Percentiles rank a stretch among this genome's conserved stretches.
phyloP scores from a whole-genome alignment of 164 flowering plant genomes.

The Santalum album region DNA sequence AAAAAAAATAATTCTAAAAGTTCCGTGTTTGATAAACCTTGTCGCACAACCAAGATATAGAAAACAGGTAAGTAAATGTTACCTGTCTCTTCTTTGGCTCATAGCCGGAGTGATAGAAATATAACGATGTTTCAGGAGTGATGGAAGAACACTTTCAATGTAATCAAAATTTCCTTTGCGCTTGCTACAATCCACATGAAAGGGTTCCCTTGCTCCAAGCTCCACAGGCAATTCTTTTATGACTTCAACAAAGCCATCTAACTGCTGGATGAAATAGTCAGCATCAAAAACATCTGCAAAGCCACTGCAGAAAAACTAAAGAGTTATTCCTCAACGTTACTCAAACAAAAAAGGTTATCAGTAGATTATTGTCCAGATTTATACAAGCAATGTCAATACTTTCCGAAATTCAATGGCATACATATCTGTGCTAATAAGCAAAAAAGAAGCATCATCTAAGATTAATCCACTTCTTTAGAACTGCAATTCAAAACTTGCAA shows the following conservation, averaged over 20 bases:
- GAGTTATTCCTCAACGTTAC: neutral
- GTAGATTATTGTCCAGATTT: too few relatives aligned
- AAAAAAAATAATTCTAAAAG: too few relatives aligned
- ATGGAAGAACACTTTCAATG: slow-evolving; percentile 80
- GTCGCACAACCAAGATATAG: neutral
- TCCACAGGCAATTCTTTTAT: slow-evolving; percentile 67
- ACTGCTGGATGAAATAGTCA: slow-evolving; percentile 73
- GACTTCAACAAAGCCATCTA: slow-evolving; percentile 60
- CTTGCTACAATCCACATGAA: slow-evolving; percentile 81
- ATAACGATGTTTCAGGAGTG: slow-evolving; percentile 58
- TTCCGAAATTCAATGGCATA: too few relatives aligned
- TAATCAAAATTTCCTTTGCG: slow-evolving; percentile 96
- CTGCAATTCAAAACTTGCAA: neutral
- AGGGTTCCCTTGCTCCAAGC: slow-evolving; percentile 62
- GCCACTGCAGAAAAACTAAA: slow-evolving; percentile 48
- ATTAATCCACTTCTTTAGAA: too few relatives aligned
- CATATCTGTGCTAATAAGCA: too few relatives aligned
- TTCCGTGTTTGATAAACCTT: too few relatives aligned
- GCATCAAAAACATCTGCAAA: slow-evolving; percentile 99
- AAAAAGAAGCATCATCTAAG: too few relatives aligned
- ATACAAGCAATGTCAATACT: too few relatives aligned
- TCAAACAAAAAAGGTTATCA: neutral
- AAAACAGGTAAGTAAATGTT: slow-evolving; percentile 9
- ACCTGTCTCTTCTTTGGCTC: slow-evolving; percentile 98
- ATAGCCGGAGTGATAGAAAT: slow-evolving; percentile 90